phyloP scores from a whole-genome alignment of 2,329 filamentous ascomycete genomes.

The Cytospora paraplurivora region DNA sequence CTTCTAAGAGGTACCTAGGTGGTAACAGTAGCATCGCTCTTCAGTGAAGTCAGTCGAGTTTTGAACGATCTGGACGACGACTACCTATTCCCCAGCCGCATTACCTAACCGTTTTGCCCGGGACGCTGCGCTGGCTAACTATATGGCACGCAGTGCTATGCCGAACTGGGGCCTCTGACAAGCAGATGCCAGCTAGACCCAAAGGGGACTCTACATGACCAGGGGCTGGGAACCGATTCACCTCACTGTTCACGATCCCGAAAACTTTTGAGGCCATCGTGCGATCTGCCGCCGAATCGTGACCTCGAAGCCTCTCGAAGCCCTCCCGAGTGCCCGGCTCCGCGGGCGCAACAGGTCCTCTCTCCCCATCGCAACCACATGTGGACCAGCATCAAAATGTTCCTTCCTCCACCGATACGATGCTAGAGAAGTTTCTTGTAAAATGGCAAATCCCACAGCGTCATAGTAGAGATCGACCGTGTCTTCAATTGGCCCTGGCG shows the following conservation, averaged over 20 bases:
- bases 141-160: not conserved
- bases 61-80: not conserved
- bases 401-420: too few species aligned
- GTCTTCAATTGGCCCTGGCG: conserved; percentile 1
- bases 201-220: not conserved
- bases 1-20: too few species aligned
- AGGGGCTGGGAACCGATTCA: not conserved
- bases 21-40: too few species aligned
- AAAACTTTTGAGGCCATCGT: not conserved
- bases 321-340: not conserved
- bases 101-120: not conserved
- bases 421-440: not conserved
- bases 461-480: conserved; percentile 5
- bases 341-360: not conserved
- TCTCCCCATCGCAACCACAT: not conserved
- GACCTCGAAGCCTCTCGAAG: not conserved
- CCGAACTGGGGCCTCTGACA: conserved; percentile 4
- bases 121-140: not conserved
- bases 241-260: conserved; percentile 2
- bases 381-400: not conserved
- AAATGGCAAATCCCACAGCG: not conserved
- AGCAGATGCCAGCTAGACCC: not conserved
- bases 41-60: too few species aligned
- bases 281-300: not conserved
- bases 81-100: not conserved